phyloP scores from a whole-genome alignment of 2,329 filamentous ascomycete species.

The Verticillium klebahnii region DNA sequence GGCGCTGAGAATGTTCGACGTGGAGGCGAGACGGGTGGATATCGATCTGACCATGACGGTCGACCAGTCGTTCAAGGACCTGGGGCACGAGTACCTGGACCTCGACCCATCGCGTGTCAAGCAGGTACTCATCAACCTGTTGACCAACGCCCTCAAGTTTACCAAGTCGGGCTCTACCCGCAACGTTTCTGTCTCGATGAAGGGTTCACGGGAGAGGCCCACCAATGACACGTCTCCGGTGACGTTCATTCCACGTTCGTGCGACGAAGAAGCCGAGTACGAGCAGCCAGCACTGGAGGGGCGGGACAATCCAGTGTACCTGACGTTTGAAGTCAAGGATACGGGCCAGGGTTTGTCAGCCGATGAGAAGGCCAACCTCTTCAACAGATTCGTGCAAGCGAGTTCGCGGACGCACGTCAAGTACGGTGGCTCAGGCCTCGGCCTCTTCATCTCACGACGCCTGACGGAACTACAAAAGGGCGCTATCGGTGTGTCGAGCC shows the following conservation, averaged over 20 bases:
- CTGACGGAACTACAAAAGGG: conserved; percentile 79
- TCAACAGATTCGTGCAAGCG: conserved; percentile 75
- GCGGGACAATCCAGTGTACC: conserved; percentile 48
- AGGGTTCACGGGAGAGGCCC: conserved; percentile 35
- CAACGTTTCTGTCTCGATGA: conserved; percentile 46
- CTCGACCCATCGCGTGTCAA: conserved; percentile 71
- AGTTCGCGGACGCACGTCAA: conserved; percentile 71
- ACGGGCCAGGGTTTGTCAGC: conserved; percentile 70
- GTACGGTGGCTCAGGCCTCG: conserved; percentile 75
- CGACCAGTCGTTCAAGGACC: conserved; percentile 54
- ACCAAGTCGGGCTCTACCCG: conserved; percentile 59
- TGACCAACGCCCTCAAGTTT: conserved; percentile 80
- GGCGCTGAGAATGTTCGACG: conserved; percentile 73
- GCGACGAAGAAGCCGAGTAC: conserved; percentile 35
- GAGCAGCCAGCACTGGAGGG: conserved; percentile 25
- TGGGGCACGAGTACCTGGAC: conserved; percentile 59
- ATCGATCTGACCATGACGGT: conserved; percentile 63
- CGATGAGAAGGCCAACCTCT: conserved; percentile 69
- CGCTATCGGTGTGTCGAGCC: conserved; percentile 70
- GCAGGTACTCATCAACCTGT: conserved; percentile 75
- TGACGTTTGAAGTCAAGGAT: conserved; percentile 71
- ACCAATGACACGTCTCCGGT: conserved; percentile 41
- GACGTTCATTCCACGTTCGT: conserved; percentile 56
- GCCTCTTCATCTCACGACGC: conserved; percentile 73
- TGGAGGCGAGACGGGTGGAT: conserved; percentile 64